Evolutionary conservation across 2,329 filamentous ascomycete genomes (phyloP).

Genomic region (Aspergillus terreus): DNA sequence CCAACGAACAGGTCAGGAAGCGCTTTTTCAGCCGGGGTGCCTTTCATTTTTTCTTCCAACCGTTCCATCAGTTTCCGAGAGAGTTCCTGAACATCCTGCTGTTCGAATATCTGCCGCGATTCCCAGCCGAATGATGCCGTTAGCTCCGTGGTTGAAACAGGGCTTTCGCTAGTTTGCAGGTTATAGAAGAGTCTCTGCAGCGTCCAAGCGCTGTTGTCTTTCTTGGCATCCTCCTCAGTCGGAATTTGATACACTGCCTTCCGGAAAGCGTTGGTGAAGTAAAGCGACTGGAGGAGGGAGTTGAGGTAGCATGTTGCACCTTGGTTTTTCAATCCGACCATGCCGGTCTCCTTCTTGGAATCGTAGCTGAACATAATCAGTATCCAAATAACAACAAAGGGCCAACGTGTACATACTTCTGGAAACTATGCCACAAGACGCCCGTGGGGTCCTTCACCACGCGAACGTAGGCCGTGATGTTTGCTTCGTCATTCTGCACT

Average conservation of each 20-base stretch:
- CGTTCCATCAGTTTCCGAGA: slow-evolving; percentile 96
- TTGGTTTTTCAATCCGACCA: slow-evolving; percentile 94
- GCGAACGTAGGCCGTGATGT: slow-evolving; percentile 46
- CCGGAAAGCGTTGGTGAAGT: slow-evolving; percentile 88
- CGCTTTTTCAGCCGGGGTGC: slow-evolving; percentile 83
- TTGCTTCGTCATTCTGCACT: slow-evolving; percentile 46
- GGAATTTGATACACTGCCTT: slow-evolving; percentile 98
- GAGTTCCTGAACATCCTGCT: slow-evolving; percentile 96
- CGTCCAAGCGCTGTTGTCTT: slow-evolving; percentile 86
- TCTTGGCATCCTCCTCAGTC: slow-evolving; percentile 76
- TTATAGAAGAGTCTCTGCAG: slow-evolving; percentile 93
- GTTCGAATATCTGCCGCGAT: slow-evolving; percentile 94
- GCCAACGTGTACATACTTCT: slow-evolving; percentile 31
- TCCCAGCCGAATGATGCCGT: slow-evolving; percentile 99
- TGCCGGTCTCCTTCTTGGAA: slow-evolving; percentile 98
- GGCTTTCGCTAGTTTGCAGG: slow-evolving; percentile 76
- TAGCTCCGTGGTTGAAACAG: slow-evolving; percentile 87
- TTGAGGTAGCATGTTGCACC: slow-evolving; percentile 89
- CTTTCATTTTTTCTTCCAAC: slow-evolving; percentile 97
- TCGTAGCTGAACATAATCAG: slow-evolving; percentile 66
- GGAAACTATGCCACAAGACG: slow-evolving; percentile 47
- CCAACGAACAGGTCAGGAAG: slow-evolving; percentile 90
- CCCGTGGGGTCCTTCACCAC: slow-evolving; percentile 49
- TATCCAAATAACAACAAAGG: slow-evolving; percentile 26
- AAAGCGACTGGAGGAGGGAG: slow-evolving; percentile 77